Base-by-base conservation (phyloP, 345 rosid species). In the Garcia nutans region DNA sequence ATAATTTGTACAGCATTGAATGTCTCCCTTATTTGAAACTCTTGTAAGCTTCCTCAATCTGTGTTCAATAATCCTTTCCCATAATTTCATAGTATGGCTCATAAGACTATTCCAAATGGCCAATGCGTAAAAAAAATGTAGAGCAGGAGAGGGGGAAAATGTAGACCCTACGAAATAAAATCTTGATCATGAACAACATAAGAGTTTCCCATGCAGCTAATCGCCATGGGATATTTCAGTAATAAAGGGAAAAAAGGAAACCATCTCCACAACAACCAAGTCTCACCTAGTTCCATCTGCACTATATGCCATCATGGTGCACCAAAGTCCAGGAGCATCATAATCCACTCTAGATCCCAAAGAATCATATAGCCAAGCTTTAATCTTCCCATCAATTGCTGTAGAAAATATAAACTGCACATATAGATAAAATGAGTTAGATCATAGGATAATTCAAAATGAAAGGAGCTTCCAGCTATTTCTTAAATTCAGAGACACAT, bases 321-420 rank as follows among this genome's bases (percentile, higher is more conserved):
- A 90, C 87, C 89, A 90, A 61, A 67, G 89, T 24, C 97, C 97
- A 17, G 93, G 97, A 52, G 98, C 98, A 87, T 90, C 93, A 86
- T 91, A 93, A 79, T 91, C 94, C 68, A 91, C 98, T 81, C 97
- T 87, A 64, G 97, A 93, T 55, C 98, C 97, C 79, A 84, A 22
- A 80, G 84, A 74, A 70, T 93, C 97, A 82, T 91, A 93, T 65
- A 93, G 76, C 98, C 98, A 93, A 69, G 98, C 94, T 78, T 91
- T 93, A 65, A 93, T 93, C 82, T 91, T 93, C 81, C 98, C 98
- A 82, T 93, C 98, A 73, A 87, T 77, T 50, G 94, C 92, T n/a
- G 98, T 93, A 50, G 98, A 91, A 75, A 93, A 93, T 23, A 93
- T 88, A 75, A 93, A 93, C 97, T 93, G 92, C 75, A 63, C 44